Conservation (phyloP, 2,329 filamentous ascomycete species). For the Alternaria triticimaculans region DNA sequence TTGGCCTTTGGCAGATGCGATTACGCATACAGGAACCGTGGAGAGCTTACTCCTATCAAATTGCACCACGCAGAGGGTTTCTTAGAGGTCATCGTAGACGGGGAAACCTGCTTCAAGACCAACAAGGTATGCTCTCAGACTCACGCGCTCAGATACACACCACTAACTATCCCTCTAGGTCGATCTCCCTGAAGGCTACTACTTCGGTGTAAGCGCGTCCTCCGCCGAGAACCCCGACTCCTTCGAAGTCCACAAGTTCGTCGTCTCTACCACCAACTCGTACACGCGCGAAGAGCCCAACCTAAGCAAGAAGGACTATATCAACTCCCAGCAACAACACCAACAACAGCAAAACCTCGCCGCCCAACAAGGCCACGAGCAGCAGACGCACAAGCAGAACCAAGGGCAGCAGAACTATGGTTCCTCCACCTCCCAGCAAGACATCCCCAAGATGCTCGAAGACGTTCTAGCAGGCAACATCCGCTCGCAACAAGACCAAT, state of each 20-base stretch:
- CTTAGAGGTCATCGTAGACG: conserved; percentile 83
- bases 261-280: conserved; percentile 65
- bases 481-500: conserved; percentile 64
- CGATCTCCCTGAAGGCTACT: conserved; percentile 78
- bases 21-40: conserved; percentile 89
- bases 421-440: conserved; percentile 18
- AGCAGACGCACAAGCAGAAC: conserved; percentile 26
- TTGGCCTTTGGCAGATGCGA: conserved; percentile 93
- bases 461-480: conserved; percentile 54
- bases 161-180: conserved; percentile 58
- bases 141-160: background rate
- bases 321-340: conserved; percentile 42
- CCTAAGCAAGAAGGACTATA: conserved; percentile 27
- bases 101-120: conserved; percentile 81
- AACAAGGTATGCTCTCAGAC: conserved; percentile 57
- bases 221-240: conserved; percentile 92
- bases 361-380: conserved; percentile 39
- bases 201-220: conserved; percentile 85
- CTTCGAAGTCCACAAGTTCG: conserved; percentile 89
- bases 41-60: conserved; percentile 79
- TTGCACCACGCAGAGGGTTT: conserved; percentile 69
- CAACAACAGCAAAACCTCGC: conserved; percentile 29
- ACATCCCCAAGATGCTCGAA: conserved; percentile 49
- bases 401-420: conserved; percentile 34
- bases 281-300: conserved; percentile 44